Evolutionary conservation across 306 rosid genomes (phyloP).

Genomic region (Chamaecrista fasciculata): DNA sequence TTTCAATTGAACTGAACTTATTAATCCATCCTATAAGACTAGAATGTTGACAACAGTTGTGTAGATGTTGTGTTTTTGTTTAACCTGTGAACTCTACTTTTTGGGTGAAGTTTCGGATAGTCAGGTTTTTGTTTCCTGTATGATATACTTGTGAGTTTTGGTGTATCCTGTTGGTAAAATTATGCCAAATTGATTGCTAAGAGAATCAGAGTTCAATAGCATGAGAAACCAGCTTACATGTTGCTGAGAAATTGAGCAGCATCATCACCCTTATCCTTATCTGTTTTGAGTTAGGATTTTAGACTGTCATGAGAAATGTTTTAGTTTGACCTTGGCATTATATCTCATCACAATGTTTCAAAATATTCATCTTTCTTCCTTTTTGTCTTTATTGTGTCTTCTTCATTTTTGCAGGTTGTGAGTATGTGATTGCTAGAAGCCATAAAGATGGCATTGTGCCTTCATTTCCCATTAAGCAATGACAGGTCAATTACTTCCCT

Average conservation of each 20-base stretch:
- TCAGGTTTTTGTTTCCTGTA: background rate
- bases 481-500: conserved; percentile 31
- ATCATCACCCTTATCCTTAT: background rate
- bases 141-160: background rate
- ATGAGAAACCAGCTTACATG: background rate
- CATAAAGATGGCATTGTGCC: conserved; percentile 40
- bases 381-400: background rate
- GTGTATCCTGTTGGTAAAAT: background rate
- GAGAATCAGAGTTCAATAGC: background rate
- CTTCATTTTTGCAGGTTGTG: conserved; percentile 34
- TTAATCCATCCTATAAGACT: background rate
- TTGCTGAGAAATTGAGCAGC: background rate
- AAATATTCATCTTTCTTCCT: background rate
- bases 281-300: background rate
- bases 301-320: background rate
- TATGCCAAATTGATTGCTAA: background rate
- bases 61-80: background rate
- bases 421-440: conserved; percentile 17
- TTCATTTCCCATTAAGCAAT: conserved; percentile 40
- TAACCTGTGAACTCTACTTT: background rate
- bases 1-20: background rate
- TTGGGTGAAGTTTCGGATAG: background rate
- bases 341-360: background rate
- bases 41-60: too few species aligned
- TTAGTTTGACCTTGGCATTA: too few species aligned